Conservation (phyloP, 2,329 filamentous ascomycete genomes). For the Sclerotinia nivalis region DNA sequence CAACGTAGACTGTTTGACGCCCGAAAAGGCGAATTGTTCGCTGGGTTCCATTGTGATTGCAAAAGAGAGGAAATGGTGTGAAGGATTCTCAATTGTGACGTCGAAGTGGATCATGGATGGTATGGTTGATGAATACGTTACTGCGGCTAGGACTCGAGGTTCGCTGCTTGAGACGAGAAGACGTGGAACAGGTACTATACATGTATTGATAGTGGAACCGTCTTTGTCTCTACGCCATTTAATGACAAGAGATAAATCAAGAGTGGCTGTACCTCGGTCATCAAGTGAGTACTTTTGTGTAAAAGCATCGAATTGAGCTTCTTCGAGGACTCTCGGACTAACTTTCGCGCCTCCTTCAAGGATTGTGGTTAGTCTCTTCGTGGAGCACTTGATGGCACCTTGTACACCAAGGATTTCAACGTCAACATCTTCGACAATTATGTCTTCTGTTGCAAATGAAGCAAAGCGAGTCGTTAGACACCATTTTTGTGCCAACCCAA, state of each 20-base stretch:
- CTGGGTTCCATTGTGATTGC: slow-evolving; percentile 88
- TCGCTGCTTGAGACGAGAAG: slow-evolving; percentile 81
- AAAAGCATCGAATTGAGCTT: slow-evolving; percentile 71
- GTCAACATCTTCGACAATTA: slow-evolving; percentile 63
- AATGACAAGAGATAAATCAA: slow-evolving; percentile 75
- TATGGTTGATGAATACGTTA: slow-evolving; percentile 47
- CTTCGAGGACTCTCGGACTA: slow-evolving; percentile 66
- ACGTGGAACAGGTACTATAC: slow-evolving; percentile 73
- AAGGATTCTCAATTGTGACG: slow-evolving; percentile 88
- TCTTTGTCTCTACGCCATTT: slow-evolving; percentile 66
- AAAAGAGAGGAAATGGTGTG: slow-evolving; percentile 92
- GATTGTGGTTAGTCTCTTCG: slow-evolving; percentile 45
- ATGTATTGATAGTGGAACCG: slow-evolving; percentile 53
- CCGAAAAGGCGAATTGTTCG: slow-evolving; percentile 90
- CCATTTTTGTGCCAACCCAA: slow-evolving; percentile 80
- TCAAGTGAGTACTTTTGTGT: slow-evolving; percentile 78
- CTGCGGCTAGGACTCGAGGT: slow-evolving; percentile 70
- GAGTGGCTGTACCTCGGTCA: slow-evolving; percentile 71
- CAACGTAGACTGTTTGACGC: slow-evolving; percentile 76
- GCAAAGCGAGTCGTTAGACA: slow-evolving; percentile 70
- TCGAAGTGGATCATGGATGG: slow-evolving; percentile 48
- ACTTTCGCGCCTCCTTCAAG: slow-evolving; percentile 51
- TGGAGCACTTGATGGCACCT: slow-evolving; percentile 61
- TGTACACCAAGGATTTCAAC: slow-evolving; percentile 62
- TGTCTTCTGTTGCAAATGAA: slow-evolving; percentile 70